Evolutionary conservation across 345 rosid genomes (phyloP).

Genomic region (Hypericum perforatum): DNA sequence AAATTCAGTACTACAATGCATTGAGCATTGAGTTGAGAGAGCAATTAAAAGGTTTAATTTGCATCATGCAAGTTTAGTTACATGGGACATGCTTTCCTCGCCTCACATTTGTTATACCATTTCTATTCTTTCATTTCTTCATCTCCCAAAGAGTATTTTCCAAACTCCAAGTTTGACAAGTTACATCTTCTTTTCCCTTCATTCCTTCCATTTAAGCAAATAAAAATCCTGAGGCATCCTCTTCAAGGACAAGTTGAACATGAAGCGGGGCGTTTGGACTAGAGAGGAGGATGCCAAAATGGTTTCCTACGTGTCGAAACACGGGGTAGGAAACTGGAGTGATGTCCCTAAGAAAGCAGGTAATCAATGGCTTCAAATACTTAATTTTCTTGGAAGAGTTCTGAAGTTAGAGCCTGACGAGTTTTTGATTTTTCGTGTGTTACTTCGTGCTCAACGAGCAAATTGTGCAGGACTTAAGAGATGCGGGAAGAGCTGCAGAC

Average conservation of each 20-base stretch:
- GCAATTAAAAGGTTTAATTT: background rate
- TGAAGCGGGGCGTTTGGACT: slow-evolving; percentile 41
- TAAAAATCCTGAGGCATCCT: no score
- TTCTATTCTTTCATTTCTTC: slow-evolving; percentile 13
- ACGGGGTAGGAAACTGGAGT: slow-evolving; percentile 54
- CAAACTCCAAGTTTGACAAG: background rate
- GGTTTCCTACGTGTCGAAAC: slow-evolving; percentile 43
- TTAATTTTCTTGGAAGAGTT: background rate
- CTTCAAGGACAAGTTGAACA: slow-evolving; percentile 22
- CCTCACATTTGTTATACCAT: slow-evolving; percentile 24
- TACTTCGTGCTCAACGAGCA: background rate
- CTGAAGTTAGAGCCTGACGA: background rate
- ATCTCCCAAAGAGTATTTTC: slow-evolving; percentile 16
- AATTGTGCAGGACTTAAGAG: slow-evolving; percentile 43
- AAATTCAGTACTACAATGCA: no score
- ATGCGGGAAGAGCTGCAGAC: slow-evolving; percentile 80
- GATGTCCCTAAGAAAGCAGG: slow-evolving; percentile 46
- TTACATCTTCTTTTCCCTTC: no score
- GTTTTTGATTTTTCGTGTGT: background rate
- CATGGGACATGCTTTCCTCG: slow-evolving; percentile 41
- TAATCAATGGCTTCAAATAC: slow-evolving; percentile 4
- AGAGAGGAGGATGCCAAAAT: slow-evolving; percentile 60
- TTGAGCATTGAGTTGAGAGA: no score
- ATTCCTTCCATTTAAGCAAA: no score
- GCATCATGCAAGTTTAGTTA: slow-evolving; percentile 28